phyloP scores from a whole-genome alignment of 768 basidiomycete species.

The Tricholoma hemisulphureum region DNA sequence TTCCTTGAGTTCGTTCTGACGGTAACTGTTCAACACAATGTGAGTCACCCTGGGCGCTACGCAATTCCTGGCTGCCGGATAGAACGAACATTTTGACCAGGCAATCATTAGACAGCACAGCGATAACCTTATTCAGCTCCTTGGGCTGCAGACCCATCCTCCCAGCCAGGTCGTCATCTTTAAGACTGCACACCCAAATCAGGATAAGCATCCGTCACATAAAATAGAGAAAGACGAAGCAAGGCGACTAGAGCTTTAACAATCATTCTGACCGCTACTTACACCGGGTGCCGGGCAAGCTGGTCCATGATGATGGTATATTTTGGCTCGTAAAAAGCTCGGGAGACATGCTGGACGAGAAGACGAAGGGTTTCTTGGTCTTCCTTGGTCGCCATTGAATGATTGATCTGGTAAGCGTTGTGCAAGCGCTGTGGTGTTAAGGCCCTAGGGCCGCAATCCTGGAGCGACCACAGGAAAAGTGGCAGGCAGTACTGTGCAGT shows the following conservation, averaged over 20 bases:
- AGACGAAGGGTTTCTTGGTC: slow-evolving; percentile 80
- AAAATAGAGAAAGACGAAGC: slow-evolving; percentile 11
- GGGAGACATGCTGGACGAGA: slow-evolving; percentile 89
- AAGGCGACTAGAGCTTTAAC: slow-evolving; percentile 11
- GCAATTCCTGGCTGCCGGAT: no score
- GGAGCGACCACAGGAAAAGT: slow-evolving; percentile 4
- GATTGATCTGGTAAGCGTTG: slow-evolving; percentile 6
- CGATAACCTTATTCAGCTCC: slow-evolving; percentile 87
- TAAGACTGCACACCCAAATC: slow-evolving; percentile 56
- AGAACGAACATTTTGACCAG: slow-evolving; percentile 72
- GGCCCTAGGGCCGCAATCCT: slow-evolving; percentile 15
- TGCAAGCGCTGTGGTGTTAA: slow-evolving; percentile 5
- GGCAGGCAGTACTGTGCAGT: not conserved
- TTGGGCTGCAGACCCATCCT: slow-evolving; percentile 87
- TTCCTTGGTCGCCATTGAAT: slow-evolving; percentile 46
- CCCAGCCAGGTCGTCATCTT: slow-evolving; percentile 92
- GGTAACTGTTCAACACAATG: slow-evolving; percentile 51
- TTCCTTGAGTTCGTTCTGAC: slow-evolving; percentile 90
- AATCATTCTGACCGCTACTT: slow-evolving; percentile 49
- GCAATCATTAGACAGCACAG: slow-evolving; percentile 73
- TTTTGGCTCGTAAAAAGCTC: slow-evolving; percentile 93
- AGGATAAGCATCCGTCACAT: slow-evolving; percentile 17
- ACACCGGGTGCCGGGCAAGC: slow-evolving; percentile 91
- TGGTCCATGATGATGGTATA: slow-evolving; percentile 92
- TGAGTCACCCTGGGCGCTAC: not conserved